Evolutionary conservation across 129 eudicot genomes (phyloP), one percentile per base, ranked within the genome.

Genomic region (carrot (Daucus carota)): DNA sequence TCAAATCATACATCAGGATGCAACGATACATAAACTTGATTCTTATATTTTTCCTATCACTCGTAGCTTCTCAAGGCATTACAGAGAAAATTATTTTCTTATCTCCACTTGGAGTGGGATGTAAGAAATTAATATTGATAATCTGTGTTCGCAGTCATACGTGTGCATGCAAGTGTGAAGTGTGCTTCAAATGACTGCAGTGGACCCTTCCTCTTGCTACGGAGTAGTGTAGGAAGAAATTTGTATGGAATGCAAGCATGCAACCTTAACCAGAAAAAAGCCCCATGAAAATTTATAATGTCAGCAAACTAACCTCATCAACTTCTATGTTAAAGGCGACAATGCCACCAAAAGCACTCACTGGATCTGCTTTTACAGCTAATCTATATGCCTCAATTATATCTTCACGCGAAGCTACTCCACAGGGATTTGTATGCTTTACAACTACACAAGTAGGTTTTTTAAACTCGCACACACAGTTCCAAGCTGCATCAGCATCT

Each of bases 401-500:
- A 78, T 95, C 87, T 72, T 86, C 87, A 60, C 97, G 96, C 47
- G 97, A 89, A 76, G 99, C 99, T 38, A 95, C 97, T 67, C 99
- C 99, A 80, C 99, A 95, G 31, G 99, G 97, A 78, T 95, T 95
- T 73, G 99, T 91, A 66, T 95, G 99, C 84, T 95, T 95, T 75
- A 95, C 97, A 78, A 92, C 88, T 54, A 95, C 99, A 74, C 97
- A 95, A 1, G 97, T 91, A 5, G 99, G 99, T 70, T 85, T 88
- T 36, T 81, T 83, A 67, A 94, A 95, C 75, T 95, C 97, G 57
- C 97, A 92, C 48, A 95, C 97, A 77, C 99, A 95, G 72, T 92
- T 95, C 99, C 96, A 95, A 57, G 97, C 99, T 75, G 99, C 99
- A 83, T 92, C 99, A 63, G 99, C 97, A 77, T 95, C 99, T 59